Base-by-base conservation (phyloP, 805 yeast genomes). In the Zygotorulaspora chibaensis region DNA sequence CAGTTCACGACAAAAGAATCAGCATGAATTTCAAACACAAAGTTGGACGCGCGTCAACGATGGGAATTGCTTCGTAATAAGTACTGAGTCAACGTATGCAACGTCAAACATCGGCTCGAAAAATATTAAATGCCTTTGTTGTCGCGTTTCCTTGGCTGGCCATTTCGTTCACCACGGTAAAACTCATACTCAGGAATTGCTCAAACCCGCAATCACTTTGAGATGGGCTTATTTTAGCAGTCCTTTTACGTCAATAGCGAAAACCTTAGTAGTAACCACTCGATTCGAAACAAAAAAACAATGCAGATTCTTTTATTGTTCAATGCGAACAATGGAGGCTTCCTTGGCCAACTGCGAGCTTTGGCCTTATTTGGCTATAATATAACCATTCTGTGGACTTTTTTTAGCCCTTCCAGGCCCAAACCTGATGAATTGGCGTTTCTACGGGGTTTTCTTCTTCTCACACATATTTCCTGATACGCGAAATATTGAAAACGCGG, bases 71-170 rank as follows among this genome's bases (percentile, higher is more conserved):
- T 20, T 20, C 25, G 25, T 20, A 20, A 20, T 20, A 20, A 20
- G 7, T 20, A 20, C 25, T 5, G 25, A 20, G 25, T 5, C 25
- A 20, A 20, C 25, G n/a, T 20, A 4, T 20, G 25, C 25, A 20
- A 5, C 7, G 25, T 20, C 25, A 20, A 4, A 4, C 8, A 12
- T 4, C 33, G 33, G 8, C n/a, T 13, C 9, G 33, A 29, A 29
- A 29, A 29, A 5, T 20, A 4, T 20, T 20, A 20, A 20, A 20
- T 7, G 25, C 9, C n/a, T 29, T 29, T 29, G 33, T 29, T 29
- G 33, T 29, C 33, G 33, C 33, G 33, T 29, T 29, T 29, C 33
- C n/a, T 13, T 29, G 33, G 33, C 33, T 29, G 33, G 33, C 33
- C 33, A 29, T 13, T 29, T 29, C 8, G n/a, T 9, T 29, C 33